Base-by-base conservation (phyloP, 1,284 basidiomycete genomes). In the Taiwanofungus camphoratus region DNA sequence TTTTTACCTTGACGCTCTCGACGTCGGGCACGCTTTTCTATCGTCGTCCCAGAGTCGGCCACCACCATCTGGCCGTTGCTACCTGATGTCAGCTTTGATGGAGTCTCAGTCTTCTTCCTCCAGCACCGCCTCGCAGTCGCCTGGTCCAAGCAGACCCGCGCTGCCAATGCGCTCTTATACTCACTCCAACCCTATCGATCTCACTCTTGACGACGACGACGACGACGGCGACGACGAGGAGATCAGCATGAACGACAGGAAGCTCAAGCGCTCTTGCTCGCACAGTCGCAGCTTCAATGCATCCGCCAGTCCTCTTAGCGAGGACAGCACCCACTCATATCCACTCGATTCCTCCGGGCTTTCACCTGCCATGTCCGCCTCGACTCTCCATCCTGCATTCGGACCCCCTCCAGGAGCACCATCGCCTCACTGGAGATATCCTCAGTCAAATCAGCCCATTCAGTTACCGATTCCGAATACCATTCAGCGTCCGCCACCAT, bases 181-280 rank as follows among this genome's bases (percentile, higher is more conserved):
- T 29, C 55, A 53, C 49, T 51, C 55, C 3, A 56, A 62, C 47
- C 58, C 59, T 37, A 63, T 63, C 54, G 61, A 63, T 54, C 58
- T 63, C 39, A 63, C 61, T 27, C 51, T 55, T 36, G 58, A 59
- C 50, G 61, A 63, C 49, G 59, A 61, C 45, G 59, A 57, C 42
- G 52, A 53, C 12, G 58, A 57, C 36, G 42, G 45, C 21, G 46
- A 49, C 41, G 3, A 18, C 29, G 24, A 33, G 21, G 15, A 27
- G 20, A 42, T 27, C 8, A 43, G 44, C 30, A 31, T 43, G 19
- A 43, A 46, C 31, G 53, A 61, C 38, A 51, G 60, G n/a, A 56
- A 52, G 46, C 44, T 35, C 36, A 63, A 61, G 36, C 52, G 60
- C 12, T 41, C 49, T 2, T 61, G 60, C 42, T 44, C 51, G 0